Conservation (phyloP, 2,329 filamentous ascomycete genomes). For the Dothiorella sarmentorum region DNA sequence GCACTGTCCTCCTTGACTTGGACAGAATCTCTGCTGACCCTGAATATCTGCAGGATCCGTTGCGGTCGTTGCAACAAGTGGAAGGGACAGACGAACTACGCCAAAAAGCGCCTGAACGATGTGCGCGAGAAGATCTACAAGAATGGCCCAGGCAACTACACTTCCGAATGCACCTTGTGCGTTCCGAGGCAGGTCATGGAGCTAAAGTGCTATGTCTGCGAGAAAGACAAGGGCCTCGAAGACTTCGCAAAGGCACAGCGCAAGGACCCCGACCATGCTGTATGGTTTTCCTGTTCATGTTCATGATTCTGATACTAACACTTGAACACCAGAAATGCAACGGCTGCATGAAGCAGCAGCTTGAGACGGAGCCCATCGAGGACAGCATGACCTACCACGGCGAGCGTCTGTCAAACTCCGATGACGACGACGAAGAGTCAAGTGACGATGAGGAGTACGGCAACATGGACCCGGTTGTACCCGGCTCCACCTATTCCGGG, state of each 20-base stretch:
- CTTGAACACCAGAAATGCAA: slow-evolving; percentile 27
- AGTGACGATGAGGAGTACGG: slow-evolving; percentile 21
- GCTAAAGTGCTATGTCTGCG: slow-evolving; percentile 48
- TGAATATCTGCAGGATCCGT: slow-evolving; percentile 38
- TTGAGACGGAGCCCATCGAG: slow-evolving; percentile 18
- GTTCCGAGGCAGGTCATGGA: slow-evolving; percentile 44
- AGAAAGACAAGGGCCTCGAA: slow-evolving; percentile 45
- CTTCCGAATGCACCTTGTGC: slow-evolving; percentile 44
- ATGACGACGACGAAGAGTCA: slow-evolving; percentile 41
- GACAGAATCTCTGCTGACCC: not conserved
- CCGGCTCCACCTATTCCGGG: not conserved
- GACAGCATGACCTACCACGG: not conserved
- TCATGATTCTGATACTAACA: not conserved
- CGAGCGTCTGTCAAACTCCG: slow-evolving; percentile 28
- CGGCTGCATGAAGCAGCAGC: slow-evolving; percentile 29
- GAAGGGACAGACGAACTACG: slow-evolving; percentile 39
- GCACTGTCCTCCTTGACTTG: not conserved
- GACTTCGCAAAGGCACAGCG: slow-evolving; percentile 51
- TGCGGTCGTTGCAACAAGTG: slow-evolving; percentile 47
- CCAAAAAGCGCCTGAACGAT: slow-evolving; percentile 47
- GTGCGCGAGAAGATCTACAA: slow-evolving; percentile 24
- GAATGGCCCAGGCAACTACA: slow-evolving; percentile 21
- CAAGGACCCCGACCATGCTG: slow-evolving; percentile 43
- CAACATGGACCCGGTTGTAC: not conserved
- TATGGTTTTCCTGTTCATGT: slow-evolving; percentile 29